Base-by-base conservation (phyloP, 108 stramenopile genomes). In the Cyclotella kingstonii region DNA sequence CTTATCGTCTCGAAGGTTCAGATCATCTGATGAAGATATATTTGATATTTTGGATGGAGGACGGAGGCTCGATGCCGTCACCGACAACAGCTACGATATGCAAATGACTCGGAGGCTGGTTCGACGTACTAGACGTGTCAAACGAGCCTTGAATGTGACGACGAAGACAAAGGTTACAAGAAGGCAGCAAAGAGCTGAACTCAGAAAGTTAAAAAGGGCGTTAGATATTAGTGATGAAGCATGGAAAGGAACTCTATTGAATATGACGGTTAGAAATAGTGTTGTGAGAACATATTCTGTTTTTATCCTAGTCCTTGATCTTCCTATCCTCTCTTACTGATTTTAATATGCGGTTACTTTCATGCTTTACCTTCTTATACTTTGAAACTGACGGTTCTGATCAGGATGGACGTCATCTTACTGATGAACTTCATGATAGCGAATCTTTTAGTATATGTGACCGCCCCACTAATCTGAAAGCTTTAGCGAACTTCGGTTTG, bases 31-130 rank as follows among this genome's bases (percentile, higher is more conserved):
- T 29, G 28, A 50, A 5, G 49, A 50, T 15, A 14, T 30, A 27
- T 30, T 50, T n/a, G n/a, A n/a, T n/a, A n/a, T n/a, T n/a, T n/a
- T n/a, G n/a, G n/a, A n/a, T n/a, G n/a, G n/a, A n/a, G n/a, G n/a
- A n/a, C n/a, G n/a, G n/a, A n/a, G n/a, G n/a, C n/a, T n/a, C n/a
- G n/a, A n/a, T n/a, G n/a, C n/a, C n/a, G n/a, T n/a, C n/a, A n/a
- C n/a, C n/a, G n/a, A n/a, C n/a, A n/a, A n/a, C n/a, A n/a, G n/a
- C n/a, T n/a, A n/a, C n/a, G n/a, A n/a, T n/a, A n/a, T n/a, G n/a
- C n/a, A n/a, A n/a, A n/a, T n/a, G n/a, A n/a, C n/a, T n/a, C n/a
- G 49, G 27, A 30, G 49, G 27, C 8, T 50, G 18, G 49, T 30
- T 50, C 49, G 29, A 8, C 49, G 17, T 21, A 30, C 49, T 9